Evolutionary conservation across 306 rosid species (phyloP), one percentile per base, ranked within the genome.

Genomic region (Cyamopsis tetragonoloba): DNA sequence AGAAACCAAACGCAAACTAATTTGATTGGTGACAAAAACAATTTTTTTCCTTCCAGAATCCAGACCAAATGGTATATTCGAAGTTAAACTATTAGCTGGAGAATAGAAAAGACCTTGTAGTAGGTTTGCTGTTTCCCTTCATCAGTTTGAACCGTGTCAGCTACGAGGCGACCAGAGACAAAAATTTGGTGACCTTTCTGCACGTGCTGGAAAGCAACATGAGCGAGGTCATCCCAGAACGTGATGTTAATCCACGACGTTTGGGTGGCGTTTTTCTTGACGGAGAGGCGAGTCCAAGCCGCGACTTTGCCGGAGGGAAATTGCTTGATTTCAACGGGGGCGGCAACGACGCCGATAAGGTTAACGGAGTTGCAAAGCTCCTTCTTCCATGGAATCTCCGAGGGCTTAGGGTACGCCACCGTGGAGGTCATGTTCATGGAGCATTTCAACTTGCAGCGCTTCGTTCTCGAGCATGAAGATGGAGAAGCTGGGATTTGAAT

Each of bases 191-290:
- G 82, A 14, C 96, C 97, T 60, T 88, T 82, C 74, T 80, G 83
- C n/a, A 90, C 56, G 77, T 90, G 95, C 58, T 90, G 90, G 62
- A 28, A 86, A 13, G 97, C 96, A 77, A 85, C 68, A 53, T 83
- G 88, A 0, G 97, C 97, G 41, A 90, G 79, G 50, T 88, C 97
- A 63, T 90, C 96, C 99, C 97, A 93, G 75, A 93, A 93, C 3
- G 95, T 85, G 80, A 93, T 57, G 76, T 56, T 74, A 58, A 88
- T 79, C 92, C 90, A 93, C 0, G 88, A 80, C 3, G 86, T 70
- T 26, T 88, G 91, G 1, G 90, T 68, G 46, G 95, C 70, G 24
- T 82, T 87, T 66, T 86, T 92, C 96, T 81, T 87, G 68, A 87
- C 86, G 42, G 96, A 84, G 58, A 92, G 83, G 70, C 93, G 89